Evolutionary conservation across 1,139 yeast species (phyloP), one percentile per base, ranked within the genome.

Genomic region (Taphrina flavorubra): DNA sequence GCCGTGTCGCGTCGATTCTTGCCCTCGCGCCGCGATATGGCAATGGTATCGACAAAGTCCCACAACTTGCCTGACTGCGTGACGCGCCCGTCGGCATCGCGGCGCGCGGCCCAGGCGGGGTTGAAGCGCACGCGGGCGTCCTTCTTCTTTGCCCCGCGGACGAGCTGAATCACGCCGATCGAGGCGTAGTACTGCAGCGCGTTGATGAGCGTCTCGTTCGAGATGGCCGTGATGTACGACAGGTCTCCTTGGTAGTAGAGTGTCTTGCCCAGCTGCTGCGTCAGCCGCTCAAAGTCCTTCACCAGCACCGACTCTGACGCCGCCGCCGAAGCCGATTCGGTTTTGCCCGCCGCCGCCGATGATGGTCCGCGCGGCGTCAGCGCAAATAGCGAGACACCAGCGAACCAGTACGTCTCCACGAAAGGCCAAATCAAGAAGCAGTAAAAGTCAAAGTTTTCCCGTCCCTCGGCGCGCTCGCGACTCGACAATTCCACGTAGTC

Each of bases 361-460:
- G 31, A 2, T 25, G 31, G n/a, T n/a, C 42, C 14, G 14, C 70
- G 68, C 0, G 79, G 77, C 1, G 80, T 77, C 70, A 80, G 73
- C 46, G 79, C 73, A 70, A 78, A 77, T 63, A 81, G 71, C 13
- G 81, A 72, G n/a, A 79, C 75, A 2, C 80, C 74, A 0, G 80
- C 78, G 18, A 80, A 74, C 82, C 83, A 81, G 73, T 79, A 81
- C 3, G 83, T 82, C 65, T 81, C 83, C 53, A 80, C 74, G 69
- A 79, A 81, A 1, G 83, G 83, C 83, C 83, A 81, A 16, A 81
- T 74, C 57, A 80, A 72, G 71, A 76, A 79, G 70, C 82, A 79
- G 73, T 80, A 81, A 70, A 81, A 81, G 71, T 80, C 82, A 68
- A 79, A 79, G 58, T 73, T 73, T 62, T 79, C 80, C 58, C 78